phyloP scores from a whole-genome alignment of 2,329 filamentous ascomycete genomes.

The Fusarium anthophilum region DNA sequence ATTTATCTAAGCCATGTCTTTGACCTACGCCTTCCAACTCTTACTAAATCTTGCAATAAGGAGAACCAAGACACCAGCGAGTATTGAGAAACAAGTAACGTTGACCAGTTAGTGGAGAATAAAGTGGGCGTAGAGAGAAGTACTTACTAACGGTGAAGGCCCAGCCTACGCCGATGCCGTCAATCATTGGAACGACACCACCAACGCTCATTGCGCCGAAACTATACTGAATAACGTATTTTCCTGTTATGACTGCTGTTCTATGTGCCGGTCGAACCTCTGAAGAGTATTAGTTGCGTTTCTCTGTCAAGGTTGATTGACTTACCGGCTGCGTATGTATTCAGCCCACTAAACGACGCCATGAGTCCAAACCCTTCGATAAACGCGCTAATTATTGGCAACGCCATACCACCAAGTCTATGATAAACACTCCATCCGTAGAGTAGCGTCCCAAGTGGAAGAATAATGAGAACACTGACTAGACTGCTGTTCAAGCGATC shows the following conservation, averaged over 20 bases:
- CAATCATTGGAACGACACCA: constrained; percentile 38
- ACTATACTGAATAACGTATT: constrained; percentile 41
- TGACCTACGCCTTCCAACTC: constrained; percentile 27
- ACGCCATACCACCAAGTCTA: constrained; percentile 45
- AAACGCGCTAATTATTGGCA: constrained; percentile 48
- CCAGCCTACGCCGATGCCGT: constrained; percentile 38
- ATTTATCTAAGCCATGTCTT: not conserved
- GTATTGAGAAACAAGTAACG: constrained; percentile 22
- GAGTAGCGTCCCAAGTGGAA: constrained; percentile 45
- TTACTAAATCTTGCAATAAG: constrained; percentile 34
- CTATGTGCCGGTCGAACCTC: constrained; percentile 36
- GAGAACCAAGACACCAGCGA: constrained; percentile 24
- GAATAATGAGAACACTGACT: constrained; percentile 42
- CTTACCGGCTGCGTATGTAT: constrained; percentile 52
- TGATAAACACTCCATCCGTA: constrained; percentile 51
- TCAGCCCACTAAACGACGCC: constrained; percentile 50
- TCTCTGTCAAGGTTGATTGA: rapidly evolving
- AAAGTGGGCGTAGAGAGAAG: rapidly evolving
- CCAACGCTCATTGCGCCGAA: constrained; percentile 41
- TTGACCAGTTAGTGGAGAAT: not conserved
- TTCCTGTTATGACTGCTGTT: constrained; percentile 40
- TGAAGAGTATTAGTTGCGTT: not conserved
- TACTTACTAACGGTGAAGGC: constrained; percentile 40
- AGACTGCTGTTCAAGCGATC: constrained; percentile 48
- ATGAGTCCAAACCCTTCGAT: constrained; percentile 48